A percentile compares a stretch with the other conserved stretches of the same genome.
These are phyloP conservation scores for Pilaira anomala DNA, from an alignment of 192 early-diverging fungal genomes.

Conservation along the genomic window DNA sequence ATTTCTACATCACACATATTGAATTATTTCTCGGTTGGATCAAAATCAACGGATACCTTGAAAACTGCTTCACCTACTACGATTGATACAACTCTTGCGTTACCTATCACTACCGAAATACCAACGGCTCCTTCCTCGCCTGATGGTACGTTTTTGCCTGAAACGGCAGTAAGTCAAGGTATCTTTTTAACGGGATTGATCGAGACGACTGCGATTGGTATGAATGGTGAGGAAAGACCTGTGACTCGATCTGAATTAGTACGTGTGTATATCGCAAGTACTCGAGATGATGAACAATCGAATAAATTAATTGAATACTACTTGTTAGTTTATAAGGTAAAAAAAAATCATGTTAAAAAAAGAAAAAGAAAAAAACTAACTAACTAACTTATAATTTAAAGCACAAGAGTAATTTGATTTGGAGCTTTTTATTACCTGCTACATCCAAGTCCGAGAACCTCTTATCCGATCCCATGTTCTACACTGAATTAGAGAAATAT, in stretches of 20 bases:
- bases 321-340: constrained; percentile 36
- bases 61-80: not conserved
- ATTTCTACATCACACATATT: constrained; percentile 29
- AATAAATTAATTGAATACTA: constrained; percentile 25
- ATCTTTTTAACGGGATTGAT: constrained; percentile 33
- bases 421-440: constrained; percentile 31
- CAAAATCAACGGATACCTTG: constrained; percentile 7
- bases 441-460: constrained; percentile 9
- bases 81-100: not conserved
- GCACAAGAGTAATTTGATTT: constrained; percentile 30
- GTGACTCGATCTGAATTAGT: constrained; percentile 24
- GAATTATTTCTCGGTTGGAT: constrained; percentile 18
- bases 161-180: constrained; percentile 13
- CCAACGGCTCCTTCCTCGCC: not conserved
- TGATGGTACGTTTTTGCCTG: not conserved
- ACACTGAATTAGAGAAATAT: constrained; percentile 22
- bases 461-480: constrained; percentile 27
- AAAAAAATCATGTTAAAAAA: not conserved
- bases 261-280: constrained; percentile 27
- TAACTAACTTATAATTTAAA: constrained; percentile 36
- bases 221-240: constrained; percentile 25
- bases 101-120: not conserved
- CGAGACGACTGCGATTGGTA: constrained; percentile 6
- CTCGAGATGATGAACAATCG: not conserved
- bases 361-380: not conserved